Evolutionary conservation across 2,329 filamentous ascomycete species (phyloP), one percentile per base, ranked within the genome.

Genomic region (Hirsutella minnesotensis): DNA sequence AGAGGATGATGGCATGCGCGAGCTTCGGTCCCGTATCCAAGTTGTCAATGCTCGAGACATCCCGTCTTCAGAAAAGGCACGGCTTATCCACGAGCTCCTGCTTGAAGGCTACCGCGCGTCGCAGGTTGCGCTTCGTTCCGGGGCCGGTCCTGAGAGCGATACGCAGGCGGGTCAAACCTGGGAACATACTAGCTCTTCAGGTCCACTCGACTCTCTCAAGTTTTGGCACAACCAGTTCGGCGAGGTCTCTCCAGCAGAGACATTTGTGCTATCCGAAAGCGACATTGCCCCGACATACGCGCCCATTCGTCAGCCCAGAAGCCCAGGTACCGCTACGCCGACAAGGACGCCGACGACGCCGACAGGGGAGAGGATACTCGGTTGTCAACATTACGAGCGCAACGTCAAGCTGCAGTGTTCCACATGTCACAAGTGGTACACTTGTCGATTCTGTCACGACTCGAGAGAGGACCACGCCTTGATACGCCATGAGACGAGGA

Each of bases 331-430:
- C 12, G 69, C 72, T 38, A 51, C 52, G 3, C 51, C 53, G 8
- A 47, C 46, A n/a, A 47, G 51, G 33, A 44, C 45, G 4, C 42
- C 44, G 10, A 49, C 53, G 22, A 44, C 47, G 9, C 42, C 47
- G 36, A 33, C 49, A n/a, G 59, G 62, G 27, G 42, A 46, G 16
- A 64, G 68, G 19, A 68, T 64, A 24, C 65, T 95, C 5, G 92
- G 92, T 1, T 98, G 92, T 60, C 72, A 82, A 53, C 92, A 98
- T 63, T 98, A 98, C 61, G 86, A 86, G 56, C 80, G 92, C 49
- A 96, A 96, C 53, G 87, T 98, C 53, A 96, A 96, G 62, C 68
- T 96, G 29, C 89, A 98, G 64, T 98, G 92, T 61, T 86, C 78
- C 50, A 82, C 84, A 21, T 98, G 92, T 64, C 77, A 82, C 53